A percentile compares a stretch with the other conserved stretches of the same genome.
Conservation (phyloP, 1,284 basidiomycete genomes). For the Papiliotrema nemorosa region DNA sequence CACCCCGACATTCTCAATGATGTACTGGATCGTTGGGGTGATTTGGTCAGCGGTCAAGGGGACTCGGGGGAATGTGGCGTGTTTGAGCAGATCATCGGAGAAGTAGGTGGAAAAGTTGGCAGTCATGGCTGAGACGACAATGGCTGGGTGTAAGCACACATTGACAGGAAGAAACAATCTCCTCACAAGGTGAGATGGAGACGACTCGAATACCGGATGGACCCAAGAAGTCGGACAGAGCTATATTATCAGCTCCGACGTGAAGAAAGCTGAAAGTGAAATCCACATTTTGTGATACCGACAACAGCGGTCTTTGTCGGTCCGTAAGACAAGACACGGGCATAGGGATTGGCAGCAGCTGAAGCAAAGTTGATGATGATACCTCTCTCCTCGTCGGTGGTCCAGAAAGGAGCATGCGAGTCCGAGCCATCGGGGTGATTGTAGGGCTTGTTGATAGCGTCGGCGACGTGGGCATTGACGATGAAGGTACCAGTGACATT, state of each 20-base stretch:
- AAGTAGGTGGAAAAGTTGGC: constrained; percentile 33
- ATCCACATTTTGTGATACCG: constrained; percentile 36
- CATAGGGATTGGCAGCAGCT: constrained; percentile 37
- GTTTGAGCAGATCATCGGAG: constrained; percentile 30
- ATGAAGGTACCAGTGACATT: constrained; percentile 43
- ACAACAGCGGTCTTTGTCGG: constrained; percentile 42
- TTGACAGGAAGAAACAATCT: no score
- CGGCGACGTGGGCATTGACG: constrained; percentile 40
- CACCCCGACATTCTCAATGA: constrained; percentile 40
- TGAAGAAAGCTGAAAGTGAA: neutral
- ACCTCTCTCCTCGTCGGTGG: constrained; percentile 39
- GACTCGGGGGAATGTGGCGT: constrained; percentile 41
- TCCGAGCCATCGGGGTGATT: constrained; percentile 26
- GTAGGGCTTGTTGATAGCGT: constrained; percentile 41
- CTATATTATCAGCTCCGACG: constrained; percentile 5
- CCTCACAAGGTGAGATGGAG: constrained; percentile 39
- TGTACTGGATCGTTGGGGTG: constrained; percentile 27
- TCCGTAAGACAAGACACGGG: constrained; percentile 38
- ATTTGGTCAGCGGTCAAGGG: constrained; percentile 38
- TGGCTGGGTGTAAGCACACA: constrained; percentile 12
- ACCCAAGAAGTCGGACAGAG: constrained; percentile 39
- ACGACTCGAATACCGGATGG: constrained; percentile 42
- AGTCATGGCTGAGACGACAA: constrained; percentile 40
- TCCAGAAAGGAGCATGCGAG: constrained; percentile 31
- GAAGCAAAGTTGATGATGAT: constrained; percentile 46